Conservation (phyloP, 2,329 filamentous ascomycete genomes). For the Fusarium veterinarium region DNA sequence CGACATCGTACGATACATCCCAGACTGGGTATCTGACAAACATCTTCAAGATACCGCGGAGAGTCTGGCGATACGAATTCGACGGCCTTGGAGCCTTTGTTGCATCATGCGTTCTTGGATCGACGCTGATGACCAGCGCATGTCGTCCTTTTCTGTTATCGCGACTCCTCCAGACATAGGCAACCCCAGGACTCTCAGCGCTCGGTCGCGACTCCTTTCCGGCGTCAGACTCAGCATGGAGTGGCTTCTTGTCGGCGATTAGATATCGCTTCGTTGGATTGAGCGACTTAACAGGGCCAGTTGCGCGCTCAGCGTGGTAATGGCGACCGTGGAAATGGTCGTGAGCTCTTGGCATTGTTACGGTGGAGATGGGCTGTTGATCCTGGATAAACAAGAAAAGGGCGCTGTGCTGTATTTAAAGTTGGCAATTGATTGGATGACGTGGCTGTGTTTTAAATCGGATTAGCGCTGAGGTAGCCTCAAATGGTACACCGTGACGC, state of each 20-base stretch:
- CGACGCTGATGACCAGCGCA: conserved; percentile 40
- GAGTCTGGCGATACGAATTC: conserved; percentile 46
- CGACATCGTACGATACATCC: conserved; percentile 58
- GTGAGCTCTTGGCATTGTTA: background rate
- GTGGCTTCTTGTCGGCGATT: background rate
- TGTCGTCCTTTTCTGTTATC: conserved; percentile 59
- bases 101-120: conserved; percentile 17
- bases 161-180: conserved; percentile 54
- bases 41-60: conserved; percentile 51
- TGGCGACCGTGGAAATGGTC: conserved; percentile 20
- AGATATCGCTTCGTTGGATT: conserved; percentile 21
- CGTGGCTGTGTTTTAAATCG: background rate
- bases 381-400: background rate
- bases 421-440: background rate
- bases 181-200: conserved; percentile 42
- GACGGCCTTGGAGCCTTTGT: conserved; percentile 37
- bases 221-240: background rate
- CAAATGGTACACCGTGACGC: background rate
- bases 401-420: background rate
- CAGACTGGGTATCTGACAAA: conserved; percentile 52
- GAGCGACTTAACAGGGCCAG: conserved; percentile 8
- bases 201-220: background rate
- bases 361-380: background rate
- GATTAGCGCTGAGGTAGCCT: background rate
- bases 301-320: conserved; percentile 12